Conservation (phyloP, 805 yeast genomes). For the Candida sakaeoensis region DNA sequence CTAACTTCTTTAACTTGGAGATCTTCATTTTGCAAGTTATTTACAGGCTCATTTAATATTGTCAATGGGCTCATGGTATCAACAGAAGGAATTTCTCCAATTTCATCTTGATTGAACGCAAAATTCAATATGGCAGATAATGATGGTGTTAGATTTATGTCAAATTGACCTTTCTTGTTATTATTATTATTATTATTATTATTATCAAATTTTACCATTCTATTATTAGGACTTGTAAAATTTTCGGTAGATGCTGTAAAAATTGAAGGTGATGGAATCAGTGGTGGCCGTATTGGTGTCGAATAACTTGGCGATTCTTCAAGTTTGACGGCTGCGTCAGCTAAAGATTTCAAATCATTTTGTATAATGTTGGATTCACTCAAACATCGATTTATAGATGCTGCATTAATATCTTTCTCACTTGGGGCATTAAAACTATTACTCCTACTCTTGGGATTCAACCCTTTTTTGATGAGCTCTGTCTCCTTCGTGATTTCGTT, state of each 20-base stretch:
- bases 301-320: background rate
- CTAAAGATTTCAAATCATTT: slow-evolving; percentile 4
- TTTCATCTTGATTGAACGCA: slow-evolving; percentile 7
- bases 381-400: background rate
- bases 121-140: slow-evolving; percentile 35
- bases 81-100: slow-evolving; percentile 7
- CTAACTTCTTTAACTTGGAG: slow-evolving; percentile 11
- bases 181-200: background rate
- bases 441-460: slow-evolving; percentile 35
- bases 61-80: slow-evolving; percentile 25
- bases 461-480: slow-evolving; percentile 47
- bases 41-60: slow-evolving; percentile 2
- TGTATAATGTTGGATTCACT: background rate
- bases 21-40: slow-evolving; percentile 13
- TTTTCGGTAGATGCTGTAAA: background rate
- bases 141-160: slow-evolving; percentile 32
- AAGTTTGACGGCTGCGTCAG: slow-evolving; percentile 5
- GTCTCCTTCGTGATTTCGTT: slow-evolving; percentile 49
- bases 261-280: background rate
- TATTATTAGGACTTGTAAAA: background rate
- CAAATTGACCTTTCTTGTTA: slow-evolving; percentile 7
- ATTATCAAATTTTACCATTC: background rate
- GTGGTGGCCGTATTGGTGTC: background rate
- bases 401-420: background rate
- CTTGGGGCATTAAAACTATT: slow-evolving; percentile 2